These are phyloP conservation scores for Draba incana DNA, from an alignment of 345 rosid species.

Conservation along the genomic window DNA sequence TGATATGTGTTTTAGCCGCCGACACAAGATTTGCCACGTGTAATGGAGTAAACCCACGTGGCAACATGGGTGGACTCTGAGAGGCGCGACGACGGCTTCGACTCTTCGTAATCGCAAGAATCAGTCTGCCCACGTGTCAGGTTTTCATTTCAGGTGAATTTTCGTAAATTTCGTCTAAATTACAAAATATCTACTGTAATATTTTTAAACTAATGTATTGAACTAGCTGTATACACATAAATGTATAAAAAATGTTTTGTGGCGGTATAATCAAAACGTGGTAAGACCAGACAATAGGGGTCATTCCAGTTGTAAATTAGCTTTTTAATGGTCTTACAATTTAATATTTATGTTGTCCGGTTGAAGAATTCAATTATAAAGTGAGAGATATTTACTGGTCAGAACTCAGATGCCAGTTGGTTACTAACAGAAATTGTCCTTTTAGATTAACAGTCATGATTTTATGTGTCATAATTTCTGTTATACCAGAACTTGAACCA, in stretches of 20 bases:
- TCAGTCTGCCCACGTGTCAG: not conserved
- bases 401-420: too few species aligned
- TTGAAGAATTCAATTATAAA: too few species aligned
- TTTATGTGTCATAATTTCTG: too few species aligned
- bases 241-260: not conserved
- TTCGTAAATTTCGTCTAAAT: not conserved
- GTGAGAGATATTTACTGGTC: too few species aligned
- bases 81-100: constrained; percentile 24
- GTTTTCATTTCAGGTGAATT: constrained; percentile 10
- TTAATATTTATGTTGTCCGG: too few species aligned
- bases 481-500: too few species aligned
- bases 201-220: not conserved
- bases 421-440: too few species aligned
- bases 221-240: not conserved
- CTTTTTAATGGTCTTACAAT: too few species aligned
- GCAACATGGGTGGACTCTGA: constrained; percentile 18
- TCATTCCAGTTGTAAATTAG: not conserved
- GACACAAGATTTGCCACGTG: constrained; percentile 25
- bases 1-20: constrained; percentile 22
- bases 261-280: not conserved
- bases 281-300: not conserved
- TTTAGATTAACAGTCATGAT: too few species aligned
- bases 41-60: constrained; percentile 17
- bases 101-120: constrained; percentile 12
- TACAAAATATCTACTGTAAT: not conserved